Conservation (phyloP, 129 eudicot species). For the Deinandra increscens region DNA sequence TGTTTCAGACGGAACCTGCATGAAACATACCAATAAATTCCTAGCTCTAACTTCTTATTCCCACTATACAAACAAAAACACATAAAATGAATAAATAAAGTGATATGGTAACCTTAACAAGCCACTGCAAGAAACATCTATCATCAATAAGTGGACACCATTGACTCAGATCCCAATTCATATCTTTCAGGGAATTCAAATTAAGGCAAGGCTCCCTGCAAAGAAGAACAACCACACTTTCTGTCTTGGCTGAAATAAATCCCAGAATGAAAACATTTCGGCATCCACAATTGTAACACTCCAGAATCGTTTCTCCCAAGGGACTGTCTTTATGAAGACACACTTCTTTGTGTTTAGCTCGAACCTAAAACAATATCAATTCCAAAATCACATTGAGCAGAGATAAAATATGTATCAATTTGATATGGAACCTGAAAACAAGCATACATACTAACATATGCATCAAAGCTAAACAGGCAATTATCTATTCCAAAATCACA, state of each 20-base stretch:
- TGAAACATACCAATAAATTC: neutral
- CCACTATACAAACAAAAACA: neutral
- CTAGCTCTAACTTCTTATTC: neutral
- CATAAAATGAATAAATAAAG: neutral
- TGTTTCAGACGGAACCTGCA: slow-evolving; percentile 94
- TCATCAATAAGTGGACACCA: slow-evolving; percentile 99
- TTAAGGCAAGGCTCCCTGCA: slow-evolving; percentile 97
- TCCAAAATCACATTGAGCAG: too few species aligned
- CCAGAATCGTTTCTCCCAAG: slow-evolving; percentile 38
- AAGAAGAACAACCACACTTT: slow-evolving; percentile 94
- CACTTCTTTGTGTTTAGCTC: slow-evolving; percentile 98
- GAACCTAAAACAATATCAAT: slow-evolving; percentile 32
- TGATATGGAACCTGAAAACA: too few species aligned
- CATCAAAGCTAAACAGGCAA: neutral
- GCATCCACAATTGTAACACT: slow-evolving; percentile 94
- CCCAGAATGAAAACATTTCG: slow-evolving; percentile 91
- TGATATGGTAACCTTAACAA: slow-evolving; percentile 61
- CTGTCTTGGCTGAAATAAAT: slow-evolving; percentile 92
- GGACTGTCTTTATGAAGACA: slow-evolving; percentile 90
- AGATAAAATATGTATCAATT: too few species aligned
- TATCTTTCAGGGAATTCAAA: slow-evolving; percentile 89
- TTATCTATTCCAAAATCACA: neutral
- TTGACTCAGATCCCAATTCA: slow-evolving; percentile 99
- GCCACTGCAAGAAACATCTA: slow-evolving; percentile 96
- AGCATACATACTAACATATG: neutral